Evolutionary conservation across 2,329 filamentous ascomycete species (phyloP).

Genomic region (Rhynchosporium graminicola): DNA sequence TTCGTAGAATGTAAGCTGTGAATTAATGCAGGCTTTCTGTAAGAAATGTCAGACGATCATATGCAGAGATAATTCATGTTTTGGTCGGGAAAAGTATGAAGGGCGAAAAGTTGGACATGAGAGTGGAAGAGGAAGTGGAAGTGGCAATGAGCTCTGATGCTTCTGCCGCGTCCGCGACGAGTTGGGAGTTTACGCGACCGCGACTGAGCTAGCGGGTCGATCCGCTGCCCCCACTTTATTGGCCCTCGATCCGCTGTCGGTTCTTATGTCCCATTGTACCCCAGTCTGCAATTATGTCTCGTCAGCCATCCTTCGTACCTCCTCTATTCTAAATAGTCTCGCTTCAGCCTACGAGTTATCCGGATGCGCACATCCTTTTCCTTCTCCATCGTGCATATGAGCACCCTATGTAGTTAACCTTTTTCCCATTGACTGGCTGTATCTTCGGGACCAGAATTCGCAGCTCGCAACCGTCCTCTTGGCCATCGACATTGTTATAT

Average conservation of each 20-base stretch:
- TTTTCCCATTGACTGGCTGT: no score
- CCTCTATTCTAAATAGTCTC: not conserved
- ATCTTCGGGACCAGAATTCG: no score
- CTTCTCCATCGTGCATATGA: not conserved
- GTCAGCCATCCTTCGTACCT: not conserved
- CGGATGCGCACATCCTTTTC: not conserved
- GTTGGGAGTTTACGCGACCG: constrained; percentile 1
- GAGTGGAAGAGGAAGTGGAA: not conserved
- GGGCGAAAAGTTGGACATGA: constrained; percentile 14
- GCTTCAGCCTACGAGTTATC: no score
- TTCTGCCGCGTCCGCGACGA: not conserved
- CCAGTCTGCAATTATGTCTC: not conserved
- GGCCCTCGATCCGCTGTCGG: not conserved
- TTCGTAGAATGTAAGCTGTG: constrained; percentile 13
- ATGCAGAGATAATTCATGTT: constrained; percentile 18
- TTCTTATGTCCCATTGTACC: no score
- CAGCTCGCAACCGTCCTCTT: not conserved
- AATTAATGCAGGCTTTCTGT: constrained; percentile 20
- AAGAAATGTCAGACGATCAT: constrained; percentile 22
- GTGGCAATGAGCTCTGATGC: constrained; percentile 6
- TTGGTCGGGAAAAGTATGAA: constrained; percentile 13
- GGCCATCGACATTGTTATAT: not conserved
- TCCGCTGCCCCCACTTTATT: constrained; percentile 9
- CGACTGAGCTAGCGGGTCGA: not conserved
- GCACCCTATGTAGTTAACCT: no score